Evolutionary conservation across 257 asterid genomes (phyloP).

Genomic region (Solanum medicagineum): DNA sequence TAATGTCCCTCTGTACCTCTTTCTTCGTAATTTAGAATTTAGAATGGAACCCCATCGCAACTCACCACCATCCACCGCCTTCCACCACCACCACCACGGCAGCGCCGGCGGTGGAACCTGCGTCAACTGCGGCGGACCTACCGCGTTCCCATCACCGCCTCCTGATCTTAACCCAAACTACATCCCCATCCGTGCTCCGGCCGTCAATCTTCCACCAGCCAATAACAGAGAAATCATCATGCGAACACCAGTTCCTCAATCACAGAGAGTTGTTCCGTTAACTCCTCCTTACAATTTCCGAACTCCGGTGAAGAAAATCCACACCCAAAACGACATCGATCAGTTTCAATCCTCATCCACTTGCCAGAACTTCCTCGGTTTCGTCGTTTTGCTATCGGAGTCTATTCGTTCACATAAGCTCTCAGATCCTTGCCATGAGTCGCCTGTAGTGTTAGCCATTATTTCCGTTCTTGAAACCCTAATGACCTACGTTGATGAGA

Average conservation of each 20-base stretch:
- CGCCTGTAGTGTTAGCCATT: constrained; percentile 31
- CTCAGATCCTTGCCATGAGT: constrained; percentile 58
- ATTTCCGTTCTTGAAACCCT: constrained; percentile 29
- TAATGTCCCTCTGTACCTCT: not conserved
- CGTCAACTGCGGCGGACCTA: constrained; percentile 70
- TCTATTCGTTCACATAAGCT: constrained; percentile 55
- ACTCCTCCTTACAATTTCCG: constrained; percentile 49
- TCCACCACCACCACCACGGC: constrained; percentile 11
- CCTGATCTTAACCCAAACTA: constrained; percentile 52
- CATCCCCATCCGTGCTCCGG: constrained; percentile 87
- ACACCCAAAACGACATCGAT: constrained; percentile 44
- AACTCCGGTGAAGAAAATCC: constrained; percentile 46
- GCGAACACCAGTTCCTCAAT: constrained; percentile 83
- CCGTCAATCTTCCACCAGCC: constrained; percentile 62
- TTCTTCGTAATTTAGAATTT: not conserved
- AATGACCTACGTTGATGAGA: constrained; percentile 43
- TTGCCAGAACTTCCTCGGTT: constrained; percentile 60
- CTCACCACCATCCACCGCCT: constrained; percentile 2
- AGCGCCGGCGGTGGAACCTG: constrained; percentile 13
- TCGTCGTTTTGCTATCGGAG: constrained; percentile 63
- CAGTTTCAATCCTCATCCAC: constrained; percentile 45
- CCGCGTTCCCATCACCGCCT: constrained; percentile 51
- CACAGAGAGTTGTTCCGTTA: constrained; percentile 40
- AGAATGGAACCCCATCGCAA: not conserved
- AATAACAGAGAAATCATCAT: constrained; percentile 63